phyloP scores from a whole-genome alignment of 2,329 filamentous ascomycete species.

The Monilinia aucupariae region DNA sequence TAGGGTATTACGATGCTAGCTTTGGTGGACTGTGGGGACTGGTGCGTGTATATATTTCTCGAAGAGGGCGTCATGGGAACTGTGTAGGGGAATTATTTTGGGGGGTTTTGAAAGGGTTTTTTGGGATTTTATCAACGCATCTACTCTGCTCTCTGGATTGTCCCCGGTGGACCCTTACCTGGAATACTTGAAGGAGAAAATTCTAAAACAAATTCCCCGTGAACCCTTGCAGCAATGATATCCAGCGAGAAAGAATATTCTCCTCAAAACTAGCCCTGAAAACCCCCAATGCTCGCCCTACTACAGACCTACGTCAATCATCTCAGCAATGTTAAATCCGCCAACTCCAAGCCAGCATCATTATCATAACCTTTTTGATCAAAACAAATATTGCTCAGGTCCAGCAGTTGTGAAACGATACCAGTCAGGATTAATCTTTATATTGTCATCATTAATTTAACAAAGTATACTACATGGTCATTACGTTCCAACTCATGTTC shows the following conservation, averaged over 20 bases:
- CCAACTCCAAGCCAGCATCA: background rate
- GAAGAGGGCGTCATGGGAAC: background rate
- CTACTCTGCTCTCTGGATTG: background rate
- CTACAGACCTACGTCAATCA: no score
- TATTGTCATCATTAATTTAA: background rate
- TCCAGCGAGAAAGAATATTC: background rate
- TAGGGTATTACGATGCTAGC: no score
- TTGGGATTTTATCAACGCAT: background rate
- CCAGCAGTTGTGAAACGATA: background rate
- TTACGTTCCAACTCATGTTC: background rate
- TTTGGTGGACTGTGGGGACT: no score
- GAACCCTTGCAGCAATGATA: background rate
- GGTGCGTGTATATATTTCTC: background rate
- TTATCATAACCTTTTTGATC: background rate
- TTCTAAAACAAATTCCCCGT: background rate
- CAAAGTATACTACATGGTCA: constrained; percentile 12
- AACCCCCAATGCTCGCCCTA: no score
- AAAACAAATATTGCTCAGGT: background rate
- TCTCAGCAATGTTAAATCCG: no score
- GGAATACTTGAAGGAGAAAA: background rate
- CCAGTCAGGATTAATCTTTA: background rate
- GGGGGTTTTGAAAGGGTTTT: background rate
- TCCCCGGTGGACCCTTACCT: background rate
- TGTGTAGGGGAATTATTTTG: background rate
- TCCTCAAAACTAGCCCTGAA: background rate